A percentile compares a stretch with the other conserved stretches of the same genome.
phyloP scores from a whole-genome alignment of 2,329 filamentous ascomycete species.

The Zelopaecilomyces penicillatus region DNA sequence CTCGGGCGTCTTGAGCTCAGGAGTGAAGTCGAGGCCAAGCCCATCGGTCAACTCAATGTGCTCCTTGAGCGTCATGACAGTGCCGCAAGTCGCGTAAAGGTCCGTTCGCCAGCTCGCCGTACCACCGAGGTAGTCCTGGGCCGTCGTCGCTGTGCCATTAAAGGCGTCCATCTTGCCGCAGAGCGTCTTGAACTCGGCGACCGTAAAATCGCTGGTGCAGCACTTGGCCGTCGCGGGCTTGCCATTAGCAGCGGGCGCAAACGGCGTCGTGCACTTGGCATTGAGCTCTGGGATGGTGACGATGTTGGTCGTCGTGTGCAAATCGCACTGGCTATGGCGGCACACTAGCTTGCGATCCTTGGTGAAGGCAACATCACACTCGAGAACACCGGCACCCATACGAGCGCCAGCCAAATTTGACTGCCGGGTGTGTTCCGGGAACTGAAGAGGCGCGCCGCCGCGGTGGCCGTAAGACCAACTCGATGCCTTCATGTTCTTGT shows the following conservation, averaged over 20 bases:
- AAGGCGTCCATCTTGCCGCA: slow-evolving; percentile 64
- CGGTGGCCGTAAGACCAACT: slow-evolving; percentile 55
- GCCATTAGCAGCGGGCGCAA: slow-evolving; percentile 45
- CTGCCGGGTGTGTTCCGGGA: slow-evolving; percentile 56
- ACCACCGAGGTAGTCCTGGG: slow-evolving; percentile 48
- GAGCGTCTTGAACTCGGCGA: slow-evolving; percentile 57
- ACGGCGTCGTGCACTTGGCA: slow-evolving; percentile 55
- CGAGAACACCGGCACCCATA: slow-evolving; percentile 58
- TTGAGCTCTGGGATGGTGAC: slow-evolving; percentile 52
- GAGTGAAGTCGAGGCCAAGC: slow-evolving; percentile 54
- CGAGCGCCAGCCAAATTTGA: slow-evolving; percentile 53
- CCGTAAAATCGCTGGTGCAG: slow-evolving; percentile 64
- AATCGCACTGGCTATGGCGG: slow-evolving; percentile 58
- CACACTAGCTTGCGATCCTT: slow-evolving; percentile 58
- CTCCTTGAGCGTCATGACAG: slow-evolving; percentile 51
- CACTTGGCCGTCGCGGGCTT: slow-evolving; percentile 51
- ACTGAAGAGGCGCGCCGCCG: slow-evolving; percentile 52
- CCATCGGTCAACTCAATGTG: slow-evolving; percentile 52
- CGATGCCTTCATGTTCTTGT: slow-evolving; percentile 42
- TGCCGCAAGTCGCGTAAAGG: slow-evolving; percentile 56
- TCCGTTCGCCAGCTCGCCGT: slow-evolving; percentile 57
- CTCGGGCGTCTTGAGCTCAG: slow-evolving; percentile 59
- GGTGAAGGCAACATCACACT: slow-evolving; percentile 62
- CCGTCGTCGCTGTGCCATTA: slow-evolving; percentile 49
- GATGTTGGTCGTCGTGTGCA: slow-evolving; percentile 63